Conservation (phyloP, 257 asterid species). For the Solanum clarkiae region DNA sequence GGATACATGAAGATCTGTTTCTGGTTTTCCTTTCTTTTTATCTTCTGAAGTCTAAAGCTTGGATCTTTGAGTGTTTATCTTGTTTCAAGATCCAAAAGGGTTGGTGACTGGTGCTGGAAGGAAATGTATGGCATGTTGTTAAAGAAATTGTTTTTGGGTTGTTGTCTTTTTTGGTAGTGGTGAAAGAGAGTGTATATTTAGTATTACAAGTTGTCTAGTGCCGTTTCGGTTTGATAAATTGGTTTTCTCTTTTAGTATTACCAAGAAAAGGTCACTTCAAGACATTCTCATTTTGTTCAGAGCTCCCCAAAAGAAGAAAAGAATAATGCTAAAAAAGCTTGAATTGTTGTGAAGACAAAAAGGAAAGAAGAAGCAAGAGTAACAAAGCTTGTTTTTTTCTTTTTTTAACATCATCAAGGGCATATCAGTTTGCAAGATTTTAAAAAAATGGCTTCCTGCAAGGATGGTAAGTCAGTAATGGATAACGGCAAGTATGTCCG, state of each 20-base stretch:
- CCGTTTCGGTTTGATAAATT: conserved; percentile 11
- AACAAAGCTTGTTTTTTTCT: neutral
- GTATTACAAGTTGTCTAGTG: conserved; percentile 12
- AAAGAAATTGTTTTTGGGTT: neutral
- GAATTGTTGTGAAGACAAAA: neutral
- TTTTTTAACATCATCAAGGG: neutral
- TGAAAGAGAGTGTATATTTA: neutral
- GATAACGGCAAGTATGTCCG: conserved; percentile 80
- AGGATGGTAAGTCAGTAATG: conserved; percentile 48
- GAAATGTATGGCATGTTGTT: neutral
- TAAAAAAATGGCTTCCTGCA: conserved; percentile 48
- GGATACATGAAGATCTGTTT: conserved; percentile 6
- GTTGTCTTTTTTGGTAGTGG: neutral
- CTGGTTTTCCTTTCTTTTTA: conserved; percentile 6
- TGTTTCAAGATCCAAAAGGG: neutral
- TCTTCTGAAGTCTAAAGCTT: conserved; percentile 12
- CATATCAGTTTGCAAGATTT: neutral
- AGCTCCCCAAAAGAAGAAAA: neutral
- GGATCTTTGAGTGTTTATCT: conserved; percentile 9
- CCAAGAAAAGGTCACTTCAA: neutral
- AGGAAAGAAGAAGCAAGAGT: neutral
- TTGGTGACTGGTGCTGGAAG: neutral
- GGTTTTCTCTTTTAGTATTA: conserved; percentile 6
- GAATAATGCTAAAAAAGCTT: neutral
- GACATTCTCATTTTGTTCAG: conserved; percentile 3